Conservation (phyloP, 345 rosid species). For the Arabis alpina region DNA sequence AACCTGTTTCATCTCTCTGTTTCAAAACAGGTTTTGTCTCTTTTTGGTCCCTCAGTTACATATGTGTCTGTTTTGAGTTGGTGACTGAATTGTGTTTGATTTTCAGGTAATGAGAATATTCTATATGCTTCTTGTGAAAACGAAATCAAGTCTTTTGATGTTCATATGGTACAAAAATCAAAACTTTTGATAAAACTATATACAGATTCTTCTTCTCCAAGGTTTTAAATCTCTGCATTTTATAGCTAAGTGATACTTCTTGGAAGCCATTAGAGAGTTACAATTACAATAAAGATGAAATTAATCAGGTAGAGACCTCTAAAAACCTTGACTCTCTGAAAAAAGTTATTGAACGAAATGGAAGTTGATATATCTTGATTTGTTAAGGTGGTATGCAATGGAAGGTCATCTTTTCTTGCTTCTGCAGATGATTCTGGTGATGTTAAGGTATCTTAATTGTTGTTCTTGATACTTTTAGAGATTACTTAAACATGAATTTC, state of each 20-base stretch:
- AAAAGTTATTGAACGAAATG: not conserved
- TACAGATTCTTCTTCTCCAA: not conserved
- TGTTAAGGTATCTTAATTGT: constrained; percentile 60
- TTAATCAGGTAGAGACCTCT: constrained; percentile 64
- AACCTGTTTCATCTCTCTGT: constrained; percentile 74
- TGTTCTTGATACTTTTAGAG: not conserved
- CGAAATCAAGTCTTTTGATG: constrained; percentile 79
- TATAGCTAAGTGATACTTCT: constrained; percentile 48
- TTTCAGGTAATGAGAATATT: constrained; percentile 74
- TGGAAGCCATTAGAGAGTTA: constrained; percentile 68
- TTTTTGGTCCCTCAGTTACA: not conserved
- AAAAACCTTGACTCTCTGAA: not conserved
- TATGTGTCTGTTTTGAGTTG: not conserved
- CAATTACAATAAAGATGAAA: constrained; percentile 83
- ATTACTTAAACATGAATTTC: constrained; percentile 4
- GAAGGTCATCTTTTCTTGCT: constrained; percentile 80
- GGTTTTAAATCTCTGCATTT: not conserved
- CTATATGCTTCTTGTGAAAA: constrained; percentile 69
- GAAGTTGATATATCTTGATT: constrained; percentile 3
- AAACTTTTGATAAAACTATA: constrained; percentile 11
- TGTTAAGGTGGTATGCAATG: constrained; percentile 53
- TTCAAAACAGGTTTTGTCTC: constrained; percentile 68
- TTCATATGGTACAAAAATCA: constrained; percentile 62
- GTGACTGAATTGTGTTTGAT: not conserved
- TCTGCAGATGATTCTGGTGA: constrained; percentile 85